phyloP scores from a whole-genome alignment of 768 basidiomycete species.

The Plicaturopsis crispa region DNA sequence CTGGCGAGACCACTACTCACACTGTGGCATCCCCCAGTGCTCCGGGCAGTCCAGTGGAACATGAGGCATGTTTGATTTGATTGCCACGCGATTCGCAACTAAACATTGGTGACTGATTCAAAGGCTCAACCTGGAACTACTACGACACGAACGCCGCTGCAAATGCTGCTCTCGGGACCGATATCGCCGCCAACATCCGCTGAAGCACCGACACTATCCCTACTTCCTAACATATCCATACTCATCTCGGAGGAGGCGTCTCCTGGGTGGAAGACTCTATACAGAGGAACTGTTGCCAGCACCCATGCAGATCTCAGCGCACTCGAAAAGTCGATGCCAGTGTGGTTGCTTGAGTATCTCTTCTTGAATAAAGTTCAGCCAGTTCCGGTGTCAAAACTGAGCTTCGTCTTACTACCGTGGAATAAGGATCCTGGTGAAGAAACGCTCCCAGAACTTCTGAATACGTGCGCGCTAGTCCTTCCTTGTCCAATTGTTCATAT shows the following conservation, averaged over 20 bases:
- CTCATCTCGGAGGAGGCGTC: constrained; percentile 78
- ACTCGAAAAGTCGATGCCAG: constrained; percentile 74
- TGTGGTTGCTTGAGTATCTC: constrained; percentile 87
- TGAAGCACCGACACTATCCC: constrained; percentile 63
- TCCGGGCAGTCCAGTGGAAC: no score
- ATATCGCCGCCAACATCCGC: constrained; percentile 58
- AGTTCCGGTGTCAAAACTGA: constrained; percentile 62
- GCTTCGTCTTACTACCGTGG: constrained; percentile 86
- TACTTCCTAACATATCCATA: constrained; percentile 55
- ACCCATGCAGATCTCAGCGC: constrained; percentile 42
- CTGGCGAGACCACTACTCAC: no score
- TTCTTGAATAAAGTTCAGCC: constrained; percentile 55
- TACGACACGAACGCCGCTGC: constrained; percentile 51
- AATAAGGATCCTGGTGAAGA: constrained; percentile 49
- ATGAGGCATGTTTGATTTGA: constrained; percentile 8
- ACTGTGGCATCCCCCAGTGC: no score
- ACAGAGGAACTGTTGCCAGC: constrained; percentile 60
- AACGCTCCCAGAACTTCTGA: constrained; percentile 73
- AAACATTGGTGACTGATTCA: no score
- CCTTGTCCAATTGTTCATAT: background rate
- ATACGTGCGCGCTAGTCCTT: constrained; percentile 67
- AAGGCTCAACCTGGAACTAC: no score
- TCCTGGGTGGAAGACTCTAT: constrained; percentile 69
- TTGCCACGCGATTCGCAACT: no score
- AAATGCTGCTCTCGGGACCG: constrained; percentile 45